Base-by-base conservation (phyloP, 2,329 filamentous ascomycete genomes). In the Cercospora sp. region DNA sequence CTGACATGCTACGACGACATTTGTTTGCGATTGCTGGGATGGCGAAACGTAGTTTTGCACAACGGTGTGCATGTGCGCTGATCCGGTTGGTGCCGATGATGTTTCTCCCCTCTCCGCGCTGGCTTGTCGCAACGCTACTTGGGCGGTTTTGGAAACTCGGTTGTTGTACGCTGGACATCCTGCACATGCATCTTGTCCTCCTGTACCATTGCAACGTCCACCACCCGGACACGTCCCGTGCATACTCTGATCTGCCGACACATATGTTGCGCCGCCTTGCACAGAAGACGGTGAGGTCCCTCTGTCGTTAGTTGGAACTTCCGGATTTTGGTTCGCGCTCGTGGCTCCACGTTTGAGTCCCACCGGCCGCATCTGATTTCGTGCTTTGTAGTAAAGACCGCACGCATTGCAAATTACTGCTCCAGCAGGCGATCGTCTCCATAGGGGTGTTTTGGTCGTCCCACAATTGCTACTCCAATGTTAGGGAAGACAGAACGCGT, bases 121-220 rank as follows among this genome's bases (percentile, higher is more conserved):
- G 18, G 73, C 68, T 73, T 77, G 80, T 69, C 85, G 83, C 64
- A 89, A 83, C 65, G 84, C 89, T 72, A 91, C 87, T 78, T 91
- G 90, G 18, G 91, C 91, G 58, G 88, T 92, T 80, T 97, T 98
- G 37, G 94, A 91, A 45, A 98, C 89, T 63, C 95, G 89, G 77
- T 99, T 99, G 84, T 99, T 99, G 84, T 92, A 99, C 2, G 95
- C 95, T 40, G 95, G 95, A 77, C 95, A 99, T 12, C 95, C 95
- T 78, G 92, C 93, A 79, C 95, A 99, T 21, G 93, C 94, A 77
- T 97, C 92, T 34, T 95, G 93, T 63, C 95, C 95, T 55, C 95
- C 95, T 24, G 95, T 98, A 59, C 95, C 95, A 79, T 99, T 98
- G 79, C 95, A 99, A 67, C 91, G 91, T 45, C 95, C 95, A 70